Percentiles rank a stretch among this genome's conserved stretches.
Conservation (phyloP, 768 basidiomycete genomes). For the Russula vinacea region DNA sequence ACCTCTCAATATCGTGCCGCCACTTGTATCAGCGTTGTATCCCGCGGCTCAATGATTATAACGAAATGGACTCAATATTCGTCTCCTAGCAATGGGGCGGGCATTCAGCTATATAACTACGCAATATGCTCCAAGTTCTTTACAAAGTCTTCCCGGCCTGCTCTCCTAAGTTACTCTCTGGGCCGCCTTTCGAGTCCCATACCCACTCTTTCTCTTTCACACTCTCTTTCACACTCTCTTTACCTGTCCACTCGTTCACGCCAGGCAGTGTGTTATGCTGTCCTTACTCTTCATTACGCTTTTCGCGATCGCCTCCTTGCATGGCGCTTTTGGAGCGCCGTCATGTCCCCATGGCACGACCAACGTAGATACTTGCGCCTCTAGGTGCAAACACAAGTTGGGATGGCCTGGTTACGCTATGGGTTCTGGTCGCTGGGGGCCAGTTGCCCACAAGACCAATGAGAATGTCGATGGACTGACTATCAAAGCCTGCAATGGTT, state of each 20-base stretch:
- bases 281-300: conserved; percentile 33
- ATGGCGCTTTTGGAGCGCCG: conserved; percentile 22
- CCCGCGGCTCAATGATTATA: neutral
- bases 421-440: neutral
- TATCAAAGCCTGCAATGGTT: no score
- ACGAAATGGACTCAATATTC: neutral
- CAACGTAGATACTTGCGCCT: conserved; percentile 13
- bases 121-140: conserved; percentile 12
- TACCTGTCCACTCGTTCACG: conserved; percentile 27
- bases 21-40: no score
- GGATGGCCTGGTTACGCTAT: conserved; percentile 33
- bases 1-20: no score
- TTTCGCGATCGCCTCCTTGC: conserved; percentile 20
- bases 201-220: neutral
- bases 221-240: conserved; percentile 31
- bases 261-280: conserved; percentile 25
- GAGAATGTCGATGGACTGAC: no score
- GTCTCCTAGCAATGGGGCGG: neutral
- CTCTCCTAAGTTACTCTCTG: conserved; percentile 26
- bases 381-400: conserved; percentile 23
- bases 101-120: neutral
- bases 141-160: conserved; percentile 23
- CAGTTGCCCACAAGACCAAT: no score
- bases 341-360: neutral
- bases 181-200: conserved; percentile 30